Base-by-base conservation (phyloP, 163 green algal genomes). In the Coccomyxa subellipsoidea region DNA sequence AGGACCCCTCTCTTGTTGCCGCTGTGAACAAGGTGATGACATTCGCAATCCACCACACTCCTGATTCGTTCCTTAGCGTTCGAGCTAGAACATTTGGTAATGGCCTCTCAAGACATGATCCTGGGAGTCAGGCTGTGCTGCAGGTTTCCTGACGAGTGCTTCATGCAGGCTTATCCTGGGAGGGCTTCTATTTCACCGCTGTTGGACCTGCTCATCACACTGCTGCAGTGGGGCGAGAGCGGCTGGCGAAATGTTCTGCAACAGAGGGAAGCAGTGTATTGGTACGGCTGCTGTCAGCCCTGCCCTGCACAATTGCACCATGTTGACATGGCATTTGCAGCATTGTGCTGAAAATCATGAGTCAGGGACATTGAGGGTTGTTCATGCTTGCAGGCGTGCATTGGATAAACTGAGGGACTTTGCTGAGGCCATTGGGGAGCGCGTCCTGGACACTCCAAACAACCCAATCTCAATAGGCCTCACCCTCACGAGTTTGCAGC, bases 391-490 rank as follows among this genome's bases (percentile, higher is more conserved):
- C 8, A 10, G 66, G 66, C 82, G 84, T 31, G 54, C 84, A 8
- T 69, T 72, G 35, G 10, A 38, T 1, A 39, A 70, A 47, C 85
- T 97, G 80, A 31, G 70, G 0, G 70, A 38, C 7, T 82, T 90
- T 47, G 93, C 92, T 27, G 78, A 29, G 34, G 23, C 89, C 15
- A 76, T 92, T 12, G 93, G 93, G 0, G 92, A 97, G 85, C 85
- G 91, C 10, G 38, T 98, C 79, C 88, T 99, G 72, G 7, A 89
- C 21, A 98, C 94, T 29, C 92, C 94, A 7, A 81, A 81, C 69
- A 99, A 99, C 89, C 92, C 94, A 2, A 99, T 99, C 80, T 98
- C 94, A 0, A 69, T 98, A 38, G 96, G 85, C 4, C 78, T 99
- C 12, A 96, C 92, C 0, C 87, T 99, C 7, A 78, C 91, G 78